A percentile compares a stretch with the other conserved stretches of the same genome.
Conservation (phyloP, 2,329 filamentous ascomycete species). For the Zymoseptoria ardabiliae region DNA sequence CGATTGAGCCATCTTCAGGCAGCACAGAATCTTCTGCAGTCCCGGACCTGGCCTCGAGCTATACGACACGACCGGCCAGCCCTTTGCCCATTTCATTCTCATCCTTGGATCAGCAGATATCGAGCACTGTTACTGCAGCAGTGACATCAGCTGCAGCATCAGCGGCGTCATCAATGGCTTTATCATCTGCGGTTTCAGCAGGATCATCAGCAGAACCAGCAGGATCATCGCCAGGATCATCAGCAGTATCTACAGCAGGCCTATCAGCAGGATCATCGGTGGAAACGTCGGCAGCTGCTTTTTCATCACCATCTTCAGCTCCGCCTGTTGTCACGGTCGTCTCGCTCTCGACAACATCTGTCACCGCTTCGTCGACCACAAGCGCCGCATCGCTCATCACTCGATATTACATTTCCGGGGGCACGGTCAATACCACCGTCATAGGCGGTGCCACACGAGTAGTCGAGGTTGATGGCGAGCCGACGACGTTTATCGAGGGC, state of each 20-base stretch:
- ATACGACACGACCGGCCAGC: neutral
- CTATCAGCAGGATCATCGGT: no score
- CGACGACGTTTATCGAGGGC: neutral
- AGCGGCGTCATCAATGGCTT: no score
- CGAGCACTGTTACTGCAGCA: neutral
- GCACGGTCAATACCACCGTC: neutral
- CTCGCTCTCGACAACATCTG: neutral
- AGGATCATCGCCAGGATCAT: no score
- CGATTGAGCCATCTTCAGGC: neutral
- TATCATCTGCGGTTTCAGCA: no score
- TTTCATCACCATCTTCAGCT: neutral
- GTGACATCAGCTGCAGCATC: no score
- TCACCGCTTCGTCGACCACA: neutral
- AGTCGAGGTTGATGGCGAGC: neutral
- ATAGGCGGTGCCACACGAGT: neutral
- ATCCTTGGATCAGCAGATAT: neutral
- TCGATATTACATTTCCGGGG: conserved; percentile 1
- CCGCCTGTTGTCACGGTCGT: neutral
- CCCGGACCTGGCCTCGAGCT: neutral
- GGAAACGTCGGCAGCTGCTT: no score
- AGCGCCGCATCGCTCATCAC: neutral
- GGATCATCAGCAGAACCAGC: no score
- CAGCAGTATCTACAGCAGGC: no score
- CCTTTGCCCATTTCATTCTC: neutral
- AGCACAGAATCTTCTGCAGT: neutral